Evolutionary conservation across 495 filamentous ascomycete species (phyloP), one percentile per base, ranked within the genome.

Genomic region (Poronia punctata): DNA sequence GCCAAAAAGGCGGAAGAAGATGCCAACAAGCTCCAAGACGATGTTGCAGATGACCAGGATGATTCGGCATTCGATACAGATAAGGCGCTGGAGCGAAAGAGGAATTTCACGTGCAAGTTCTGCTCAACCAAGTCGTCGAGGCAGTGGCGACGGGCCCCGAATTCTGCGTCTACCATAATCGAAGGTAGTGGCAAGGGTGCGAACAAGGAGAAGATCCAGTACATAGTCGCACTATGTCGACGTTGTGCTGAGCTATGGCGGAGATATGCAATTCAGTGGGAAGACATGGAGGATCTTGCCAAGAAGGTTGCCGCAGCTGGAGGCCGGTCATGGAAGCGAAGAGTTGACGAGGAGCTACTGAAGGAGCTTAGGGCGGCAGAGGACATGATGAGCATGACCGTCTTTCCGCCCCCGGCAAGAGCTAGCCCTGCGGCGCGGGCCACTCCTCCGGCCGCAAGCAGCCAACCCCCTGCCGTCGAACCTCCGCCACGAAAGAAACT

Each of bases 61-160:
- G 92, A 99, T 60, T 99, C 92, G 5, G 90, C 93, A 6, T 99
- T 96, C 48, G 93, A 97, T 54, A 82, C 80, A 33, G 82, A 82
- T 8, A 99, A 97, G 67, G 90, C 90, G 1, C 60, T 62, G 3
- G 68, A 75, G 18, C 79, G 76, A 56, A 94, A 92, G 60, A 80
- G 81, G 46, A 77, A 75, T 3, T 97, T 99, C 55, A 74, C 88
- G 42, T 99, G 92, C 76, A 97, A 95, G 57, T 97, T 96, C 57
- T 99, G 92, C 57, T 66, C 62, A 25, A 86, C 80, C 3, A 81
- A 81, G 45, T 62, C 71, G 30, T 94, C 88, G 2, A 79, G 84
- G 26, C 88, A 95, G 61, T 99, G 92, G 92, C 76, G 92, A 25
- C 77, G 89, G 28, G 92, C 92, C 9, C 92, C 92, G 12, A 80